These are phyloP conservation scores for Diaporthe vaccinii DNA, from an alignment of 2,329 filamentous ascomycete genomes.

Conservation along the genomic window DNA sequence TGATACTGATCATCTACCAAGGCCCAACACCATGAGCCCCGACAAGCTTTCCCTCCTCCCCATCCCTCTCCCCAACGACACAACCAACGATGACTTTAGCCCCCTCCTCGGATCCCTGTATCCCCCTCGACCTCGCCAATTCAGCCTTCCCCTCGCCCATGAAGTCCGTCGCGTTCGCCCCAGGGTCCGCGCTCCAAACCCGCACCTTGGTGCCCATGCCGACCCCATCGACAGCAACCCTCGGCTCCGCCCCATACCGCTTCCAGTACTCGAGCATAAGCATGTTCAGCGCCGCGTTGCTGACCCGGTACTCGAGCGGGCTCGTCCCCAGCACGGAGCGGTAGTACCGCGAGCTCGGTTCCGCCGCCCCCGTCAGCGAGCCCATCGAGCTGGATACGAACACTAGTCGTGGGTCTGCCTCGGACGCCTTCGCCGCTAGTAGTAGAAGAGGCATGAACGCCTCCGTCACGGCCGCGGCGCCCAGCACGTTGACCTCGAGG, in stretches of 20 bases:
- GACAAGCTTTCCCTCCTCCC: constrained; percentile 27
- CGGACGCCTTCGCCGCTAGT: background rate
- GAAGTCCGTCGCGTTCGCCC: constrained; percentile 31
- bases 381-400: constrained; percentile 44
- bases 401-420: constrained; percentile 20
- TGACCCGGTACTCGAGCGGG: constrained; percentile 43
- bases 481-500: constrained; percentile 29
- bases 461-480: constrained; percentile 32
- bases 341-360: constrained; percentile 42
- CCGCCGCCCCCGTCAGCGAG: constrained; percentile 43
- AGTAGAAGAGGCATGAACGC: constrained; percentile 29
- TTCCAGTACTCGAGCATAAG: constrained; percentile 44
- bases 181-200: constrained; percentile 28
- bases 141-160: constrained; percentile 17
- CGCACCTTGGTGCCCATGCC: background rate
- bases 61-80: constrained; percentile 21
- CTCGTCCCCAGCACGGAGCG: constrained; percentile 34
- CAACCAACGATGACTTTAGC: constrained; percentile 11
- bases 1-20: background rate
- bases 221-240: background rate
- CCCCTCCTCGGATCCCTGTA: constrained; percentile 25
- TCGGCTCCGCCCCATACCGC: constrained; percentile 14
- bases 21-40: constrained; percentile 15
- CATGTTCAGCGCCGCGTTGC: constrained; percentile 50
- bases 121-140: constrained; percentile 17